These are phyloP conservation scores for Tetracladium maxilliforme DNA, from an alignment of 2,329 filamentous ascomycete genomes.

Conservation along the genomic window DNA sequence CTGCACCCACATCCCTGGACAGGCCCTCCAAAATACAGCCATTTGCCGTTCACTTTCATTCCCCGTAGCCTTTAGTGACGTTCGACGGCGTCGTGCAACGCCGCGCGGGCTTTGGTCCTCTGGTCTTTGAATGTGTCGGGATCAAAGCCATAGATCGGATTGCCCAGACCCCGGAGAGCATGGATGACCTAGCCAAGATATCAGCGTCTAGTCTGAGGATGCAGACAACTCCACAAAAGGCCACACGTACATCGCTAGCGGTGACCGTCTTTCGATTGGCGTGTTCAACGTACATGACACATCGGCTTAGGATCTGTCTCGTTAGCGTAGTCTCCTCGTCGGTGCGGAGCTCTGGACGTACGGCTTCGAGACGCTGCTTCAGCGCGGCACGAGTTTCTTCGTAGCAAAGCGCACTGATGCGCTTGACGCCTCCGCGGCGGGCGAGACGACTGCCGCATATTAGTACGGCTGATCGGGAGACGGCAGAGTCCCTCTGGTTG, in stretches of 20 bases:
- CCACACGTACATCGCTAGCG: conserved; percentile 36
- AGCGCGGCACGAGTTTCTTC: conserved; percentile 39
- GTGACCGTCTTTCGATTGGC: conserved; percentile 46
- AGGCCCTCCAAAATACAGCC: too few species aligned
- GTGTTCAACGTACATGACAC: conserved; percentile 36
- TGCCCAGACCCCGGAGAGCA: conserved; percentile 28
- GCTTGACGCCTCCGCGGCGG: conserved; percentile 62
- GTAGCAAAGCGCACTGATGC: conserved; percentile 53
- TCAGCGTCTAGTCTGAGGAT: conserved; percentile 1
- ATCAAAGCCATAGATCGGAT: conserved; percentile 44
- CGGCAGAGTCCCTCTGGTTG: background rate
- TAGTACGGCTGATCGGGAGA: background rate
- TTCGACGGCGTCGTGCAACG: too few species aligned
- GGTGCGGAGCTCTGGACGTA: conserved; percentile 15
- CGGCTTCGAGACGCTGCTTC: conserved; percentile 28
- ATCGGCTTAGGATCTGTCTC: conserved; percentile 33
- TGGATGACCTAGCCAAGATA: conserved; percentile 33
- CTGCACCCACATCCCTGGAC: too few species aligned
- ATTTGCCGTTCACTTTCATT: too few species aligned
- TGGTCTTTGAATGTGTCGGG: too few species aligned
- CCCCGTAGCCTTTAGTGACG: too few species aligned
- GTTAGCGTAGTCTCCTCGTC: conserved; percentile 1
- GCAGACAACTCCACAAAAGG: background rate
- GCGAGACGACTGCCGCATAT: conserved; percentile 40
- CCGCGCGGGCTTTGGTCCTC: too few species aligned